Conservation (phyloP, 371 early-diverging fungal species). For the Mucor lusitanicus region DNA sequence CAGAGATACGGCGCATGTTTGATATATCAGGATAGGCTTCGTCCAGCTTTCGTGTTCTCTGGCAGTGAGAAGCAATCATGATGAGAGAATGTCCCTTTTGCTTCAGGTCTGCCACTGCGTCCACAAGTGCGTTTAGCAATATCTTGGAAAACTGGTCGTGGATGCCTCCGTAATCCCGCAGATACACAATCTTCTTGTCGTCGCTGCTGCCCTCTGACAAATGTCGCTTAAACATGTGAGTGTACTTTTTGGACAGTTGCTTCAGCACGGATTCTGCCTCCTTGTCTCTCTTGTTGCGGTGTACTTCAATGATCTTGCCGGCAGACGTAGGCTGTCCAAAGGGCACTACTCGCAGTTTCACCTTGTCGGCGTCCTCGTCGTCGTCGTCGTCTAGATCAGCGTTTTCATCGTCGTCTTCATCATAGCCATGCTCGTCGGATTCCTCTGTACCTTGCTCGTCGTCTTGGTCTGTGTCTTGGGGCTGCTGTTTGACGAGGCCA, state of each 20-base stretch:
- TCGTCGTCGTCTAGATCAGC: not conserved
- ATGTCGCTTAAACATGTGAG: slow-evolving; percentile 21
- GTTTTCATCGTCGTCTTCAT: slow-evolving; percentile 1
- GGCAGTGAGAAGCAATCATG: slow-evolving; percentile 49
- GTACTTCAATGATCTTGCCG: slow-evolving; percentile 1
- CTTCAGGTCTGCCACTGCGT: slow-evolving; percentile 44
- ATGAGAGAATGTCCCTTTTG: slow-evolving; percentile 48
- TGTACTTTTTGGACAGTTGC: slow-evolving; percentile 10
- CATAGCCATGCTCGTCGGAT: slow-evolving; percentile 1
- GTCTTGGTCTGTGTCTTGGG: not conserved
- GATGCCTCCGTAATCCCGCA: slow-evolving; percentile 53
- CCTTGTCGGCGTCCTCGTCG: not conserved
- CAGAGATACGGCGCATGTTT: slow-evolving; percentile 29
- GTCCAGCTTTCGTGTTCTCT: slow-evolving; percentile 11
- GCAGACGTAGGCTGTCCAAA: not conserved
- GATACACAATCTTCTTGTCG: slow-evolving; percentile 38
- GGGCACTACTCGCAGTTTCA: slow-evolving; percentile 1
- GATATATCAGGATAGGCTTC: slow-evolving; percentile 11
- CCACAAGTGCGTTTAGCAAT: slow-evolving; percentile 40
- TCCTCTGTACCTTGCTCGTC: slow-evolving; percentile 9
- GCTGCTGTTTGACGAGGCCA: not conserved
- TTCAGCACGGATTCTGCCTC: not conserved
- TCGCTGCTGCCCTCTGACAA: slow-evolving; percentile 1
- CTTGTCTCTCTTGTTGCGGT: not conserved
- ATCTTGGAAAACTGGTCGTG: slow-evolving; percentile 38